Conservation (phyloP, 805 yeast species). For the Myxozyma lipomycoides region DNA sequence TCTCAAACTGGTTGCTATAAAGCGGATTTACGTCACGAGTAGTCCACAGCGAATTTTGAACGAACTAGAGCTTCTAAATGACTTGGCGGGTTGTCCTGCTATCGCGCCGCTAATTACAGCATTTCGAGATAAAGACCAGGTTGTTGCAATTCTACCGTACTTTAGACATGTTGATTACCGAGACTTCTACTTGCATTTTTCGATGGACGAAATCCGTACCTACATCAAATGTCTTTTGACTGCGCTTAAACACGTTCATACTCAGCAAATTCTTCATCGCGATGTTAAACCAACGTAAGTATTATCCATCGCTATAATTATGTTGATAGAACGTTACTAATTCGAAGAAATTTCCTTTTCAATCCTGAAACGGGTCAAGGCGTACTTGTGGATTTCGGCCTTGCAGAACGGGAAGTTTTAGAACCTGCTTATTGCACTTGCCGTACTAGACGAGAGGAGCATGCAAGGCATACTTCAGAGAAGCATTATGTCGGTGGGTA, state of each 20-base stretch:
- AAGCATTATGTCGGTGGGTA: conserved; percentile 55
- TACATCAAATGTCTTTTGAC: conserved; percentile 77
- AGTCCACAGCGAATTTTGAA: conserved; percentile 88
- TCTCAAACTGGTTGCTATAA: conserved; percentile 65
- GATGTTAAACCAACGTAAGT: conserved; percentile 77
- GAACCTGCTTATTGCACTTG: conserved; percentile 28
- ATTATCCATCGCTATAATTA: conserved; percentile 29
- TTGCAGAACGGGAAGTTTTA: conserved; percentile 55
- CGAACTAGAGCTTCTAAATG: conserved; percentile 74
- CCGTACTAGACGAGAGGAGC: conserved; percentile 17
- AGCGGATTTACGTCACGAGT: conserved; percentile 90
- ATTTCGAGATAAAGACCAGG: conserved; percentile 81
- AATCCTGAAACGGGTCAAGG: conserved; percentile 66
- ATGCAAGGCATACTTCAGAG: conserved; percentile 34
- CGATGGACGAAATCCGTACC: conserved; percentile 70
- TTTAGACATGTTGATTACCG: conserved; percentile 88
- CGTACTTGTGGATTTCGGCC: conserved; percentile 85
- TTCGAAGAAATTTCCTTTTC: conserved; percentile 58
- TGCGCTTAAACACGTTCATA: conserved; percentile 72
- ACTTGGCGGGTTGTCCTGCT: conserved; percentile 53
- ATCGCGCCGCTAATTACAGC: conserved; percentile 92
- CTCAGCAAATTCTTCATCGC: conserved; percentile 77
- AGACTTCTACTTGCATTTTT: conserved; percentile 71
- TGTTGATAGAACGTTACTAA: conserved; percentile 26
- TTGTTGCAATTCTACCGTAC: conserved; percentile 86